Conservation (phyloP, 116 monocot genomes). For the Trichopus zeylanicus region DNA sequence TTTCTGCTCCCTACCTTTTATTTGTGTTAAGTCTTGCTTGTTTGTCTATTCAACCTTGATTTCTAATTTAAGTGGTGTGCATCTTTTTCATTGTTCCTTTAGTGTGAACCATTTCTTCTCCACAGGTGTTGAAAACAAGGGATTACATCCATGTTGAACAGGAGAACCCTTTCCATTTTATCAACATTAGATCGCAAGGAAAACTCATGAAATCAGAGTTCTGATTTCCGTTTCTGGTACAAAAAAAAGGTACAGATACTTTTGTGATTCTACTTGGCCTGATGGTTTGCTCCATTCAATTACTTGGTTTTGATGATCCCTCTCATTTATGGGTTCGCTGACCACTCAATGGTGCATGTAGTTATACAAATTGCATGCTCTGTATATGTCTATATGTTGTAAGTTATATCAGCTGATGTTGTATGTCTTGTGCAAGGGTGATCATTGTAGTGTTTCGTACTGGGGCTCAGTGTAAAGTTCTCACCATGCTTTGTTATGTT, state of each 20-base stretch:
- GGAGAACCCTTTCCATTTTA: conserved; percentile 43
- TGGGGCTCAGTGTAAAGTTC: neutral
- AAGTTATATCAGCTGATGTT: too few relatives aligned
- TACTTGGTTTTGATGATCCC: neutral
- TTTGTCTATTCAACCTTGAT: neutral
- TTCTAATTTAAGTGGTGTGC: neutral
- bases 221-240: conserved; percentile 20
- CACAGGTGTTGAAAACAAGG: conserved; percentile 83
- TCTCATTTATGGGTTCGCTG: neutral
- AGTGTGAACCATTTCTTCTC: neutral
- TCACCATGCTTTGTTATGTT: neutral
- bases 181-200: conserved; percentile 56
- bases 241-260: neutral
- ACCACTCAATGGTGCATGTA: neutral
- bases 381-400: too few relatives aligned
- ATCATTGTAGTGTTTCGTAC: neutral
- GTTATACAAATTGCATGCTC: neutral
- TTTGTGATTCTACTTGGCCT: neutral
- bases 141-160: conserved; percentile 85
- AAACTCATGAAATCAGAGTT: conserved; percentile 85
- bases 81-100: neutral
- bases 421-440: neutral
- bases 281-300: neutral
- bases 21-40: too few relatives aligned
- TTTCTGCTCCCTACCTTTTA: too few relatives aligned